Conservation (phyloP, 352 stramenopile genomes). For the Phytophthora syringae region DNA sequence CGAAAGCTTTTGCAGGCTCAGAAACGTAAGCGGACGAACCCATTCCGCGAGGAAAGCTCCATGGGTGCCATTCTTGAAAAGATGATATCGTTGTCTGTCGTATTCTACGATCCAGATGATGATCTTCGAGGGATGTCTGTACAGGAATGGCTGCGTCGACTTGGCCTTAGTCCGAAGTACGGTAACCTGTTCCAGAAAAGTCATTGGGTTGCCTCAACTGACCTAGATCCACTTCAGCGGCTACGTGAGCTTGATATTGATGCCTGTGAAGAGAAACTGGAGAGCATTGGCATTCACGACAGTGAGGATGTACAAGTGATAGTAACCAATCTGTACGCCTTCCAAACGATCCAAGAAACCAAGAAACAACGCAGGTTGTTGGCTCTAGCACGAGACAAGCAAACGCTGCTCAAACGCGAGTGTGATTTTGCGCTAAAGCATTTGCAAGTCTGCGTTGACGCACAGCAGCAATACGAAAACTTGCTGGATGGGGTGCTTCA, state of each 20-base stretch:
- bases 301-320: conserved; percentile 55
- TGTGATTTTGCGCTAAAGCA: conserved; percentile 47
- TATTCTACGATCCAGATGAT: conserved; percentile 63
- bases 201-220: conserved; percentile 15
- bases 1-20: conserved; percentile 57
- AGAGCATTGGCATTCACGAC: conserved; percentile 48
- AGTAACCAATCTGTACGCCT: conserved; percentile 61
- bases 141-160: conserved; percentile 61
- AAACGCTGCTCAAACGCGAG: conserved; percentile 33
- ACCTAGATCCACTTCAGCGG: conserved; percentile 16
- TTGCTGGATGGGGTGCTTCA: conserved; percentile 47
- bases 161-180: conserved; percentile 63
- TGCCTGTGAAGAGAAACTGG: conserved; percentile 35
- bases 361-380: conserved; percentile 32
- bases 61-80: conserved; percentile 46
- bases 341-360: conserved; percentile 45
- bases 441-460: conserved; percentile 31
- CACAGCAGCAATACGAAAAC: conserved; percentile 26
- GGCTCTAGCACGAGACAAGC: conserved; percentile 15
- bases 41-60: conserved; percentile 38
- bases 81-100: conserved; percentile 31
- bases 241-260: conserved; percentile 34
- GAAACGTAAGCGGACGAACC: conserved; percentile 58
- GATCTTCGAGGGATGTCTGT: conserved; percentile 60
- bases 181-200: conserved; percentile 52